Evolutionary conservation across 1,284 basidiomycete species (phyloP).

Genomic region (Flammula alnicola): DNA sequence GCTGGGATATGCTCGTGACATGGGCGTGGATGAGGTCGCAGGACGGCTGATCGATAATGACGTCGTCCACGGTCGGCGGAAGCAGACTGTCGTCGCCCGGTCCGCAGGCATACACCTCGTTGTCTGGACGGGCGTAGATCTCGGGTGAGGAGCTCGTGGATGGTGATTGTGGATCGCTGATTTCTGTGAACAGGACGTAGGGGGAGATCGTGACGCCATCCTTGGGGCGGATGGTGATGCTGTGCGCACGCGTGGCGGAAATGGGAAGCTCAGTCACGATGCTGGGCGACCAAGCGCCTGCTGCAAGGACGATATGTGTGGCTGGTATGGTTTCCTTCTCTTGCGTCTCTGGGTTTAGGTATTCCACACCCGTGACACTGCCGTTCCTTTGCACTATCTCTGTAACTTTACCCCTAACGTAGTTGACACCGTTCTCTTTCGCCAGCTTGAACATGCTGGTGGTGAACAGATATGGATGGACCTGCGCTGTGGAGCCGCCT

Average conservation of each 20-base stretch:
- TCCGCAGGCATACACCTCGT: conserved; percentile 73
- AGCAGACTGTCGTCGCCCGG: conserved; percentile 64
- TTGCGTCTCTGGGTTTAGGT: conserved; percentile 41
- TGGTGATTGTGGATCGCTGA: conserved; percentile 36
- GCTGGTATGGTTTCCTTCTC: conserved; percentile 48
- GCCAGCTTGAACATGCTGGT: conserved; percentile 76
- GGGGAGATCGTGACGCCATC: conserved; percentile 53
- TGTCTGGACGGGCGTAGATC: conserved; percentile 71
- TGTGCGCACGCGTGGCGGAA: conserved; percentile 65
- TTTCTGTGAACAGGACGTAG: conserved; percentile 72
- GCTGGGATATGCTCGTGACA: conserved; percentile 59
- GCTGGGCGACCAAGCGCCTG: conserved; percentile 86
- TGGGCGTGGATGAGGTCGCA: conserved; percentile 60
- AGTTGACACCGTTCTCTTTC: conserved; percentile 52
- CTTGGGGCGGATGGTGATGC: conserved; percentile 59
- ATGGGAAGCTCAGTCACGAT: conserved; percentile 60
- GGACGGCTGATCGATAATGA: conserved; percentile 53
- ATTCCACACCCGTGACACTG: conserved; percentile 57
- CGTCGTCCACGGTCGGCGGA: conserved; percentile 66
- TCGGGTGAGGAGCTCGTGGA: conserved; percentile 51
- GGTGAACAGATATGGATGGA: conserved; percentile 83
- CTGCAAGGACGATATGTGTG: conserved; percentile 74
- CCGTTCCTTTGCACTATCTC: conserved; percentile 44
- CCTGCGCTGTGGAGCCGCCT: conserved; percentile 72
- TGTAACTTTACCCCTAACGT: conserved; percentile 49